Base-by-base conservation (phyloP, 1,284 basidiomycete species). In the Tilletia walkeri region DNA sequence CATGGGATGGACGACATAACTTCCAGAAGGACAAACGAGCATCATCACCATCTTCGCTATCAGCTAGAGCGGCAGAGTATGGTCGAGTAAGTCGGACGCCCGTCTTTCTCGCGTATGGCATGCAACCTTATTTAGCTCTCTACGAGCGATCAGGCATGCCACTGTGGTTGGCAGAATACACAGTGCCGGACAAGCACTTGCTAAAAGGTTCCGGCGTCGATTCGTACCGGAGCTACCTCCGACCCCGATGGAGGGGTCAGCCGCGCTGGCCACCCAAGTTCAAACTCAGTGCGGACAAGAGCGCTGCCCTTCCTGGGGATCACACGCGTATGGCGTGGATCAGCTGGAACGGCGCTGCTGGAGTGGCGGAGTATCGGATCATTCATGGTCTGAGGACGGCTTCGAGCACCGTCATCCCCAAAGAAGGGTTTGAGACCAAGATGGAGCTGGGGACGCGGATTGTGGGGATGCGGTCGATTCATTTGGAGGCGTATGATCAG, bases 341-440 rank as follows among this genome's bases (percentile, higher is more conserved):
- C 56, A 61, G 56, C 56, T 61, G 56, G 56, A 61, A 61, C 56
- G 56, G 56, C 7, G 56, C 56, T 6, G 16, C 56, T 16, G 36
- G 36, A 12, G 56, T 61, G 56, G 14, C 16, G 14, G 24, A 34
- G 24, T 61, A 61, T 30, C 56, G 56, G 24, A 34, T 61, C 56
- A 30, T 18, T 2, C 18, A 24, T 18, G 34, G 24, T 5, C 4
- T 16, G 7, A 7, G 24, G 20, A 30, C 20, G 30, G n/a, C 12
- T n/a, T 30, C 14, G 24, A 9, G 12, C 7, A 7, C 18, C 56
- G 36, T 16, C 24, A 36, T 61, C 14, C 24, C 20, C 24, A 16
- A 30, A 16, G 14, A 14, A 10, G 56, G 56, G 7, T 61, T 61
- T 18, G 56, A 61, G 56, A 61, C 24, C 7, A 16, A 9, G 24